Evolutionary conservation across 108 stramenopile genomes (phyloP).

Genomic region (Nitzschia sp.): DNA sequence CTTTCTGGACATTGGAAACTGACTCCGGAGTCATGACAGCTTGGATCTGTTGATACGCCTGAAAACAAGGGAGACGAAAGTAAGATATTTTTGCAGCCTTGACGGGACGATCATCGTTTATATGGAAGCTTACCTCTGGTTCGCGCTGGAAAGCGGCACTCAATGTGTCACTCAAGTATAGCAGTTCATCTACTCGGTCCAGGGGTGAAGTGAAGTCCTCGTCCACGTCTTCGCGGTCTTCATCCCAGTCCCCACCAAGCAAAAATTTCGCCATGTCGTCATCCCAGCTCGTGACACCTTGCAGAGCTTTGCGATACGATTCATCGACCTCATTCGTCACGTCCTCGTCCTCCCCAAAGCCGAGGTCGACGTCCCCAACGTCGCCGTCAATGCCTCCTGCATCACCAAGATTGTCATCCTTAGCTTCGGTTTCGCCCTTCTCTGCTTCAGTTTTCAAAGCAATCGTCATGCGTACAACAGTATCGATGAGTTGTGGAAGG

Average conservation of each 20-base stretch:
- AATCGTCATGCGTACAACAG: constrained; percentile 51
- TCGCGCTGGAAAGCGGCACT: constrained; percentile 73
- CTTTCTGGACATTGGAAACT: constrained; percentile 56
- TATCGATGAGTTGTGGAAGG: constrained; percentile 73
- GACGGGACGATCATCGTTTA: background rate
- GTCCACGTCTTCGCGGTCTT: constrained; percentile 79
- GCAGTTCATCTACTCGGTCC: constrained; percentile 73
- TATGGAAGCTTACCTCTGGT: constrained; percentile 54
- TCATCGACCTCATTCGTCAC: constrained; percentile 83
- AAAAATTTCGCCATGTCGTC: constrained; percentile 84
- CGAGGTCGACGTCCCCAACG: constrained; percentile 64
- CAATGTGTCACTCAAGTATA: constrained; percentile 75
- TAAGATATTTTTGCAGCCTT: background rate
- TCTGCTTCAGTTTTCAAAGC: constrained; percentile 76
- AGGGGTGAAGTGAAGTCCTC: constrained; percentile 86
- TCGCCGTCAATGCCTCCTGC: constrained; percentile 44
- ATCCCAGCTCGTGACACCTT: constrained; percentile 66
- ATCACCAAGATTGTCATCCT: constrained; percentile 41
- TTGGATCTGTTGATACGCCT: constrained; percentile 78
- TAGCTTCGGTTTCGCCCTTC: constrained; percentile 49
- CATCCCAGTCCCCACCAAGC: constrained; percentile 82
- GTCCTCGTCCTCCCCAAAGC: constrained; percentile 85
- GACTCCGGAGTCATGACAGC: constrained; percentile 68
- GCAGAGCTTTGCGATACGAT: constrained; percentile 78
- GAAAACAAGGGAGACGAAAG: background rate